Evolutionary conservation across 257 asterid genomes (phyloP).

Genomic region (Rhazya stricta): DNA sequence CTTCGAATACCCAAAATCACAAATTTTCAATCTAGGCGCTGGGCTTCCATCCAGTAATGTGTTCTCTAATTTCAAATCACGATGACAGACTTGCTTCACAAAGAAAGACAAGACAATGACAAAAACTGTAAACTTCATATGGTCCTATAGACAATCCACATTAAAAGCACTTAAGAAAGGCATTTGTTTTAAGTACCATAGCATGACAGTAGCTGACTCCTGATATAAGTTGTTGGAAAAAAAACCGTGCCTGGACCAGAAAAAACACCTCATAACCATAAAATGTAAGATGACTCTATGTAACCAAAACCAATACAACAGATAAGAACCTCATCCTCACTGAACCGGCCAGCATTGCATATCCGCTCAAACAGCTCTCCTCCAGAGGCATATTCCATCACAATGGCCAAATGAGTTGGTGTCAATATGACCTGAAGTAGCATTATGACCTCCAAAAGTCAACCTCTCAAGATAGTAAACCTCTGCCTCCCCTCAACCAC

Average conservation of each 20-base stretch:
- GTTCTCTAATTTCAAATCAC: slow-evolving; percentile 92
- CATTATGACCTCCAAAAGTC: neutral
- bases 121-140: neutral
- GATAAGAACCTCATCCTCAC: slow-evolving; percentile 85
- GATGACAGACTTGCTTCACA: slow-evolving; percentile 92
- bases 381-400: slow-evolving; percentile 98
- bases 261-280: slow-evolving; percentile 10
- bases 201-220: slow-evolving; percentile 98
- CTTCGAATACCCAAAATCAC: slow-evolving; percentile 99
- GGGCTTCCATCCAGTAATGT: slow-evolving; percentile 93
- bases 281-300: neutral
- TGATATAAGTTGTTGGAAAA: slow-evolving; percentile 97
- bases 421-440: slow-evolving; percentile 66
- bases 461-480: slow-evolving; percentile 10
- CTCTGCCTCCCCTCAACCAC: neutral
- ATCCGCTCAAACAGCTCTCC: slow-evolving; percentile 94
- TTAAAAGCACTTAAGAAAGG: neutral
- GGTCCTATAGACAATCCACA: neutral
- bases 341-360: slow-evolving; percentile 96
- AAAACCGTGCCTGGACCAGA: slow-evolving; percentile 72
- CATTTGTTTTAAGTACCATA: slow-evolving; percentile 52
- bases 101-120: slow-evolving; percentile 11
- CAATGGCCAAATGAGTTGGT: slow-evolving; percentile 96
- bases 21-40: slow-evolving; percentile 88
- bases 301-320: slow-evolving; percentile 3